phyloP scores from a whole-genome alignment of 495 filamentous ascomycete genomes.

The Hypoxylon fragiforme region DNA sequence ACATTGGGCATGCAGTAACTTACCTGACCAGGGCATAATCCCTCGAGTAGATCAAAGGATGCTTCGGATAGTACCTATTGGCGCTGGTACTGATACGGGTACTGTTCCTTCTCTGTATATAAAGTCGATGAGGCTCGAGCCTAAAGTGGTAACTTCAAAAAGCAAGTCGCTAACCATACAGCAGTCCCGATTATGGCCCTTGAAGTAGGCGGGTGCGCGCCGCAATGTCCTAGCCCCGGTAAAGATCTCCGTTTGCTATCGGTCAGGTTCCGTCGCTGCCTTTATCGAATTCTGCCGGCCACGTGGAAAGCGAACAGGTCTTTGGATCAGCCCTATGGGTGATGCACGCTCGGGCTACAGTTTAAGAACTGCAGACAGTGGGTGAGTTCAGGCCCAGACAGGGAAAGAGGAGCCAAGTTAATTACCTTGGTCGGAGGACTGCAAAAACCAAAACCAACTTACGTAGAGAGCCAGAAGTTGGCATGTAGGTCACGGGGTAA shows the following conservation, averaged over 20 bases:
- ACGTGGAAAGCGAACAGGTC: constrained; percentile 19
- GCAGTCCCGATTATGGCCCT: no score
- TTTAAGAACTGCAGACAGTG: constrained; percentile 14
- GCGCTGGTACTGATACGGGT: neutral
- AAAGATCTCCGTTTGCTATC: constrained; percentile 10
- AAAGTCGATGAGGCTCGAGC: constrained; percentile 16
- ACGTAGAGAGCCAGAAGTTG: constrained; percentile 18
- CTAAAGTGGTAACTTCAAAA: neutral
- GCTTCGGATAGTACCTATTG: neutral
- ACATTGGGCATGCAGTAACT: constrained; percentile 12
- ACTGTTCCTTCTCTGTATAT: constrained; percentile 12
- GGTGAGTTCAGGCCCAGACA: constrained; percentile 24
- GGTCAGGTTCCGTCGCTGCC: neutral
- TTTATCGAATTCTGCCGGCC: constrained; percentile 11
- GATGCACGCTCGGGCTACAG: constrained; percentile 23
- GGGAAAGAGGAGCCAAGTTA: constrained; percentile 15
- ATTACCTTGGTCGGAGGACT: constrained; percentile 14
- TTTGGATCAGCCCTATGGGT: constrained; percentile 27
- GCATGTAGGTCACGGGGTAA: neutral
- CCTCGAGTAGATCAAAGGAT: constrained; percentile 4
- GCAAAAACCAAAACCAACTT: constrained; percentile 12
- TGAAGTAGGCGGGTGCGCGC: constrained; percentile 6
- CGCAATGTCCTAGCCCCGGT: constrained; percentile 6
- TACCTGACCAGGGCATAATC: constrained; percentile 32
- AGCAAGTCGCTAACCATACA: no score